Percentiles rank a stretch among this genome's conserved stretches.
Conservation (phyloP, 176 grass and related monocot genomes). For the Secale cereale region DNA sequence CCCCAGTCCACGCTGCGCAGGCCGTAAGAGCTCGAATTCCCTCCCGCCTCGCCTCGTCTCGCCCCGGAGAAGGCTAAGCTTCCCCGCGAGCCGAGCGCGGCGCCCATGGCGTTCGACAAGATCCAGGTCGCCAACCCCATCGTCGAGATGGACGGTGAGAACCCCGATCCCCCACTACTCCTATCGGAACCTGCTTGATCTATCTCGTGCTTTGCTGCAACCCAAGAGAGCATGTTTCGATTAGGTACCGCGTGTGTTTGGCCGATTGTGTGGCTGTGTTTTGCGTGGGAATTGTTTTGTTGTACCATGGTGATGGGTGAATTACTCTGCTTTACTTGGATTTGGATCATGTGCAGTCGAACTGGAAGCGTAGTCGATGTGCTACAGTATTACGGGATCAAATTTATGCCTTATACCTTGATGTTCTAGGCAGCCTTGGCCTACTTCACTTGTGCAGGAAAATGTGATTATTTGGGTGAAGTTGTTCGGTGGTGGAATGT, state of each 20-base stretch:
- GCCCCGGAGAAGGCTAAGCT: neutral
- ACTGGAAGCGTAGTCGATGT: neutral
- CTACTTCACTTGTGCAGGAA: neutral
- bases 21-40: constrained; percentile 1
- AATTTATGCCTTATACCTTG: neutral
- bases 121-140: constrained; percentile 70
- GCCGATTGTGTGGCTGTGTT: neutral
- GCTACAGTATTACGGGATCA: neutral
- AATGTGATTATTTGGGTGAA: neutral
- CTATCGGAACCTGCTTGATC: neutral
- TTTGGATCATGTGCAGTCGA: neutral
- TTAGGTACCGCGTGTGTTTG: neutral
- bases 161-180: neutral
- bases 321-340: neutral
- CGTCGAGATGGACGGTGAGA: constrained; percentile 87
- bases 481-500: neutral
- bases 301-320: neutral
- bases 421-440: neutral
- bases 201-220: neutral
- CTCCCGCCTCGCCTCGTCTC: neutral
- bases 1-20: neutral
- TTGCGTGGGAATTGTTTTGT: neutral
- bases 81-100: neutral
- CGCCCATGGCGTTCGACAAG: constrained; percentile 53
- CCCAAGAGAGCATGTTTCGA: neutral